Conservation (phyloP, 352 stramenopile species). For the Phytopythium cucurbitacearum region DNA sequence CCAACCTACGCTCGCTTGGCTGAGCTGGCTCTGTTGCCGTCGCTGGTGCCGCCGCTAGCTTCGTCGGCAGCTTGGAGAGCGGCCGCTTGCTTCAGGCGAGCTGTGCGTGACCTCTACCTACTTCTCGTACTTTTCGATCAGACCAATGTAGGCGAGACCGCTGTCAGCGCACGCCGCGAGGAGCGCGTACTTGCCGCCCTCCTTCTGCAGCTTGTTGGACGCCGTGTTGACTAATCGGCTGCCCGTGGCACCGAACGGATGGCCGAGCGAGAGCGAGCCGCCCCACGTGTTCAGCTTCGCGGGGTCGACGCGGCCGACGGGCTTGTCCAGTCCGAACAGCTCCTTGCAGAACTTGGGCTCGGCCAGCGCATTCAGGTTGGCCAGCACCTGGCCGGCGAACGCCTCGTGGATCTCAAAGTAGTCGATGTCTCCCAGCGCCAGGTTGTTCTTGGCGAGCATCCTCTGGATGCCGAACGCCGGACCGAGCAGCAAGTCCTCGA, state of each 20-base stretch:
- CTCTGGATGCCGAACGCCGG: slow-evolving; percentile 94
- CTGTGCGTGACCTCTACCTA: slow-evolving; percentile 8
- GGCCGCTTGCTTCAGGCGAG: no score
- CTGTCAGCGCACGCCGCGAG: slow-evolving; percentile 97
- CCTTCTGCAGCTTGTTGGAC: slow-evolving; percentile 95
- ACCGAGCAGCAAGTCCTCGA: slow-evolving; percentile 92
- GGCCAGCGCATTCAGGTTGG: slow-evolving; percentile 95
- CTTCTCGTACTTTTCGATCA: slow-evolving; percentile 90
- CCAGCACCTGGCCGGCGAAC: slow-evolving; percentile 97
- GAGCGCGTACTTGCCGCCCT: slow-evolving; percentile 95
- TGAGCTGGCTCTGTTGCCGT: no score
- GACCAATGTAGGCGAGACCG: slow-evolving; percentile 93
- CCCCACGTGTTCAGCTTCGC: slow-evolving; percentile 98
- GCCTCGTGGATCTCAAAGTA: slow-evolving; percentile 99
- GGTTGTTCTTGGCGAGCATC: slow-evolving; percentile 77
- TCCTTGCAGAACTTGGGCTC: slow-evolving; percentile 95
- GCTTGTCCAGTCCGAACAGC: slow-evolving; percentile 87
- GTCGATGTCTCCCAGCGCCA: slow-evolving; percentile 94
- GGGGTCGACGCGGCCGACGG: slow-evolving; percentile 90
- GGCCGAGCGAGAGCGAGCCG: slow-evolving; percentile 94
- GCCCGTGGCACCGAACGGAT: slow-evolving; percentile 98
- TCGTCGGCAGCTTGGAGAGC: no score
- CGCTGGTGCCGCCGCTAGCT: no score
- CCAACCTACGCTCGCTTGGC: no score
- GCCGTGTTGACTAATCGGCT: slow-evolving; percentile 95